Percentiles rank a stretch among this genome's conserved stretches.
These are phyloP conservation scores for Oldenlandia corymbosa DNA, from an alignment of 257 asterid genomes.

Conservation along the genomic window DNA sequence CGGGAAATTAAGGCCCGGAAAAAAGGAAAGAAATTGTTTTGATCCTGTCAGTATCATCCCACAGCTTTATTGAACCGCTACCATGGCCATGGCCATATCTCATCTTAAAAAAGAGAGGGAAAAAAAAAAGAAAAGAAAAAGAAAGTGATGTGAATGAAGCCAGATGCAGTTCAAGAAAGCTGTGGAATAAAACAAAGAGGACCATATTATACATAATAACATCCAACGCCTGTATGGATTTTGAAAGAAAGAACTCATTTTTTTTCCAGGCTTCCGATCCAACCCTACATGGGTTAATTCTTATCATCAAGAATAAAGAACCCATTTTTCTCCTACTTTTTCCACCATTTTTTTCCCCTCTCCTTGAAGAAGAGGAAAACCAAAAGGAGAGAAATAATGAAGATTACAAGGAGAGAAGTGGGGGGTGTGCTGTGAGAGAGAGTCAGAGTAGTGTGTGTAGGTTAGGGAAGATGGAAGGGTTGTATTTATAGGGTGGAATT, in stretches of 20 bases:
- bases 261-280: constrained; percentile 13
- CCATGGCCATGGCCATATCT: constrained; percentile 1
- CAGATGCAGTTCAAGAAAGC: constrained; percentile 94
- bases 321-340: no score
- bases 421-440: not conserved
- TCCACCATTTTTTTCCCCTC: constrained; percentile 23
- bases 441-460: constrained; percentile 28
- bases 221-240: no score
- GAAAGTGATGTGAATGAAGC: not conserved
- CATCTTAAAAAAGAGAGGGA: not conserved
- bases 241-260: no score
- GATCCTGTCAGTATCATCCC: constrained; percentile 65
- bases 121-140: not conserved
- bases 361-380: not conserved
- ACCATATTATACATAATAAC: constrained; percentile 22
- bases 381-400: not conserved
- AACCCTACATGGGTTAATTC: constrained; percentile 57
- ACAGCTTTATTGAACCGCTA: constrained; percentile 88
- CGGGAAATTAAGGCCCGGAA: not conserved
- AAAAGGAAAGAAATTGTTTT: not conserved
- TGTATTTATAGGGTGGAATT: constrained; percentile 57
- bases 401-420: not conserved
- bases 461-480: constrained; percentile 28
- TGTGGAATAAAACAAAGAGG: constrained; percentile 79
- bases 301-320: no score